Evolutionary conservation across 2,329 filamentous ascomycete species (phyloP), one percentile per base, ranked within the genome.

Genomic region (Pseudogymnoascus verrucosus): DNA sequence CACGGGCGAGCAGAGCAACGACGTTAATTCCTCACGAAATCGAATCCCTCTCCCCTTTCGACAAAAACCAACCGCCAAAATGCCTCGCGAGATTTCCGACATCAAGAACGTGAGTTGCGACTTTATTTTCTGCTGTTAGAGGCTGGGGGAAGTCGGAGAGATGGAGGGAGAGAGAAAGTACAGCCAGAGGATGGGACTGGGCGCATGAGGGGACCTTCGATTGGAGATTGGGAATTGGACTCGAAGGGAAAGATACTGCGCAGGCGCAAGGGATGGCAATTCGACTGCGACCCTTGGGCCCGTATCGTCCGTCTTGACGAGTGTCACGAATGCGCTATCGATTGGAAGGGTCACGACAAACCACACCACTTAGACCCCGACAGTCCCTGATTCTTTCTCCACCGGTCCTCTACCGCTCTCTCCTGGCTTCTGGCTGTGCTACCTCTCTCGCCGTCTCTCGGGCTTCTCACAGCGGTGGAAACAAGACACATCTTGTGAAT

Each of bases 21-120:
- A 47, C 62, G 34, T 28, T 39, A 62, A 39, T 62, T 47, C 61
- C 19, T 54, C 28, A 47, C 61, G 37, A 62, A 34, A 39, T 61
- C 59, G 42, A 62, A 57, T 63, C 64, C 64, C 65, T 62, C 59
- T 61, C 66, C 64, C 51, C 61, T 62, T 54, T 68, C 67, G 64
- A 66, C 62, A 67, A 68, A 47, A 34, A 63, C 4, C 64, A 71
- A 78, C 83, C 81, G 82, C 81, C 90, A 96, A 83, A 81, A 99
- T 99, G 95, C 93, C 95, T 88, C 86, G 87, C 78, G 92, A 98
- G 90, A 89, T 97, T 80, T 90, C 88, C 78, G 95, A 98, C 80
- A 98, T 98, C 87, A 98, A 99, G 84, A 83, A 87, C 82, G 85
- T 88, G 76, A 66, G 78, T 70, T 69, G 60, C 60, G 36, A 47